phyloP scores from a whole-genome alignment of 2,329 filamentous ascomycete genomes.

The Aspergillus pseudoglaucus region DNA sequence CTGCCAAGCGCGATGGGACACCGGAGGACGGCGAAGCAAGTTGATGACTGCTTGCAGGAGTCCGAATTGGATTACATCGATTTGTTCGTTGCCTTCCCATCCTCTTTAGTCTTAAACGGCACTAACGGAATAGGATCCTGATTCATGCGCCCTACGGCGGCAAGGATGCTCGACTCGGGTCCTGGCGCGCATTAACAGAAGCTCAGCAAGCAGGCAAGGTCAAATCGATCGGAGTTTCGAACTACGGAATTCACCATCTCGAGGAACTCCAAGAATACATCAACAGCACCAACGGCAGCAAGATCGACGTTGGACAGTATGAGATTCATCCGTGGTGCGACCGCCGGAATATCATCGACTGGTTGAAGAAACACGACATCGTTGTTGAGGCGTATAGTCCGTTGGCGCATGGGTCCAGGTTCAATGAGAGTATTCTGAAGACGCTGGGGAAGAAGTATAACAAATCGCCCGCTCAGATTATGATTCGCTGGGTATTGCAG shows the following conservation, averaged over 20 bases:
- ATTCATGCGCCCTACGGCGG: constrained; percentile 76
- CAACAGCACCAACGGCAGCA: constrained; percentile 53
- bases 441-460: constrained; percentile 60
- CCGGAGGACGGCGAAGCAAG: constrained; percentile 59
- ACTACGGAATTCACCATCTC: constrained; percentile 69
- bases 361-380: constrained; percentile 61
- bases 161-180: constrained; percentile 58
- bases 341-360: constrained; percentile 57
- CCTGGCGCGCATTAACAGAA: constrained; percentile 72
- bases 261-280: constrained; percentile 56
- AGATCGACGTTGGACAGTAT: constrained; percentile 71
- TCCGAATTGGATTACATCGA: constrained; percentile 70
- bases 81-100: constrained; percentile 41
- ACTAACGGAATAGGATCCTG: constrained; percentile 43
- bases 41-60: constrained; percentile 54
- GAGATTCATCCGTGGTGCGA: constrained; percentile 81
- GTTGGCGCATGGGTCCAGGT: constrained; percentile 62
- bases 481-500: constrained; percentile 74
- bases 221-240: constrained; percentile 66
- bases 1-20: constrained; percentile 59
- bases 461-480: constrained; percentile 65
- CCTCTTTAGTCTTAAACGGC: background rate
- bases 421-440: constrained; percentile 60
- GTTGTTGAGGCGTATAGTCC: constrained; percentile 75
- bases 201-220: constrained; percentile 66